Base-by-base conservation (phyloP, 805 yeast genomes). In the Brettanomyces bruxellensis region DNA sequence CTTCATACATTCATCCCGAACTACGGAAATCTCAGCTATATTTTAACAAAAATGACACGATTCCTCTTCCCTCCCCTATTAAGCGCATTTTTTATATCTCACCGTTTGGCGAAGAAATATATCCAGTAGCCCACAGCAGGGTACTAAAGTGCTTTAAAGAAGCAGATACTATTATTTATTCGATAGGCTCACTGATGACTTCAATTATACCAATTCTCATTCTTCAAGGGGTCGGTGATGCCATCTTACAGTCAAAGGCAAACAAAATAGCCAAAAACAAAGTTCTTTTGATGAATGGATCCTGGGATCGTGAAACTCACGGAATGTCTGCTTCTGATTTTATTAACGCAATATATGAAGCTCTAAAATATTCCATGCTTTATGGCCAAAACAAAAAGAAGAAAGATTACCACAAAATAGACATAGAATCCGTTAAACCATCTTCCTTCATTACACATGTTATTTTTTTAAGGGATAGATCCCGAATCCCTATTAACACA, bases 161-260 rank as follows among this genome's bases (percentile, higher is more conserved):
- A 4, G 67, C 86, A 0, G 75, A 81, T 35, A 68, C 76, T 12
- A 65, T 89, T 0, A 68, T 90, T 0, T 86, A 81, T 58, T 85
- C 95, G 0, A 85, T 90, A 46, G 97, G 98, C 1, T 85, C 95
- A 1, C 67, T 90, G 35, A 85, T 86, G 83, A 90, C 98, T 0
- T 86, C 95, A 44, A 78, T 85, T 5, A 66, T 88, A 3, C 97
- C 98, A 0, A 80, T 88, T 0, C 65, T 88, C 5, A 74, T 87
- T 7, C 66, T 87, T 3, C 78, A 78, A 44, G 95, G 95, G 2
- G 72, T 86, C 6, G 90, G 90, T 0, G 72, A 72, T 34, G 81
- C 88, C 0, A 75, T 86, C 25, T 48, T 55, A 25, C 38, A 48
- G 3, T 7, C 25, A 5, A 41, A 40, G 1, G 28, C 45, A 5